A percentile compares a stretch with the other conserved stretches of the same genome.
Conservation (phyloP, 495 filamentous ascomycete species). For the Hypoxylon cercidicola region DNA sequence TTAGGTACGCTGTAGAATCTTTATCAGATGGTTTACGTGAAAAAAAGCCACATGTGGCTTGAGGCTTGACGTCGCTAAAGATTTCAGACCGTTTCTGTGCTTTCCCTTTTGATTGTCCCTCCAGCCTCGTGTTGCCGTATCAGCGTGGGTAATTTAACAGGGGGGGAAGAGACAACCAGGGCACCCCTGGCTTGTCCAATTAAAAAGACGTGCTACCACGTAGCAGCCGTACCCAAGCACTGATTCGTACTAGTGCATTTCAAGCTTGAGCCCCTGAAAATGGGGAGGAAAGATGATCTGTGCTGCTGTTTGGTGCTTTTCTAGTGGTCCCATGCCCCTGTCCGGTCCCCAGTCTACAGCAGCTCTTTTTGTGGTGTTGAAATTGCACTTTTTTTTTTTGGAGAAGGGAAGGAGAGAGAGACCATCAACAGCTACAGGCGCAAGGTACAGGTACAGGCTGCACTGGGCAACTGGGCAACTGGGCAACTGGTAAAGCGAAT, state of each 20-base stretch:
- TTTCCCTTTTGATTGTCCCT: slow-evolving; percentile 21
- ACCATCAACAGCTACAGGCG: slow-evolving; percentile 18
- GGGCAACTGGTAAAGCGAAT: slow-evolving; percentile 20
- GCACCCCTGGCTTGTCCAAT: slow-evolving; percentile 37
- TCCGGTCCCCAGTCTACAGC: slow-evolving; percentile 30
- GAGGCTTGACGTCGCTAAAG: not conserved
- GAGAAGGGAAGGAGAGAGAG: slow-evolving; percentile 22
- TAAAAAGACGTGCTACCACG: slow-evolving; percentile 23
- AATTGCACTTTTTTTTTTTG: slow-evolving; percentile 41
- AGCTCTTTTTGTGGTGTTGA: slow-evolving; percentile 39
- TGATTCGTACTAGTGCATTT: slow-evolving; percentile 9
- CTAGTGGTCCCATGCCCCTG: slow-evolving; percentile 37
- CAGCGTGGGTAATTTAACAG: slow-evolving; percentile 21
- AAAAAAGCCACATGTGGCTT: not conserved
- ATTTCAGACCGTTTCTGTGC: not conserved
- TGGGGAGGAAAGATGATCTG: slow-evolving; percentile 30
- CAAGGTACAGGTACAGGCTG: not conserved
- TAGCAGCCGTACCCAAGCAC: slow-evolving; percentile 20
- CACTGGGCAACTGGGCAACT: not conserved
- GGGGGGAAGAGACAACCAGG: slow-evolving; percentile 22
- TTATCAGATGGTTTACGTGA: not conserved
- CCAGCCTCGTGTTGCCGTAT: slow-evolving; percentile 39
- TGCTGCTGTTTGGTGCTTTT: slow-evolving; percentile 42
- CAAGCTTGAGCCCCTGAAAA: slow-evolving; percentile 36
- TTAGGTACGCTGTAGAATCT: no score